A percentile compares a stretch with the other conserved stretches of the same genome.
Evolutionary conservation across 805 yeast species (phyloP).

Genomic region (Ogataea nitratoaversa): DNA sequence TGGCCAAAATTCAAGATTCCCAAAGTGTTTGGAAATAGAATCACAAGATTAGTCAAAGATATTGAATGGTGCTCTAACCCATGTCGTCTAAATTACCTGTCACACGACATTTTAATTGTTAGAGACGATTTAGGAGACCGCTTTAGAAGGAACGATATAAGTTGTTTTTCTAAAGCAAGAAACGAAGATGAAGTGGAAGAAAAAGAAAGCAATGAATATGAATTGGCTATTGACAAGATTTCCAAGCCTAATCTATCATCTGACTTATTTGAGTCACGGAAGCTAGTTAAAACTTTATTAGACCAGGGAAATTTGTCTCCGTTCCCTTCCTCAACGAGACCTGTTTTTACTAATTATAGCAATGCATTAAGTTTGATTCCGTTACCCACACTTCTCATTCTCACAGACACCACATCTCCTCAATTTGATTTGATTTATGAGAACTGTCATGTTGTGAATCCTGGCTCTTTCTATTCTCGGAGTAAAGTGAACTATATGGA

Average conservation of each 20-base stretch:
- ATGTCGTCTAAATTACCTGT: conserved; percentile 64
- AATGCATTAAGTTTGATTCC: conserved; percentile 70
- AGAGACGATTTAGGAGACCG: conserved; percentile 72
- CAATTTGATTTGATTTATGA: conserved; percentile 72
- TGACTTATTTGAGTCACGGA: conserved; percentile 56
- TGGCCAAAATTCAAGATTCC: conserved; percentile 82
- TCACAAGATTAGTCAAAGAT: conserved; percentile 53
- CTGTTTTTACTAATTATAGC: conserved; percentile 68
- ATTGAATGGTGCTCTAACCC: conserved; percentile 72
- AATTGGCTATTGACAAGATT: conserved; percentile 25
- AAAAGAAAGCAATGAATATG: no score
- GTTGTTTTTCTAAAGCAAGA: conserved; percentile 37
- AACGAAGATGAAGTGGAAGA: conserved; percentile 19
- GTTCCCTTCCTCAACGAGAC: conserved; percentile 54
- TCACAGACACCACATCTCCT: conserved; percentile 72
- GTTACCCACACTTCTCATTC: conserved; percentile 59
- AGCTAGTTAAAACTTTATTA: conserved; percentile 70
- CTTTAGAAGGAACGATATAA: conserved; percentile 64
- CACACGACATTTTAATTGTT: conserved; percentile 75
- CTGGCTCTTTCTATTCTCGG: conserved; percentile 51
- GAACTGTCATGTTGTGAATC: conserved; percentile 75
- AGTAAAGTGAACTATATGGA: conserved; percentile 65
- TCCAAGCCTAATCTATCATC: conserved; percentile 35
- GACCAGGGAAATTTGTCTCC: conserved; percentile 92
- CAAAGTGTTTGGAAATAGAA: conserved; percentile 59